These are phyloP conservation scores for Glycine tomentella DNA, from an alignment of 306 rosid genomes.

Conservation along the genomic window DNA sequence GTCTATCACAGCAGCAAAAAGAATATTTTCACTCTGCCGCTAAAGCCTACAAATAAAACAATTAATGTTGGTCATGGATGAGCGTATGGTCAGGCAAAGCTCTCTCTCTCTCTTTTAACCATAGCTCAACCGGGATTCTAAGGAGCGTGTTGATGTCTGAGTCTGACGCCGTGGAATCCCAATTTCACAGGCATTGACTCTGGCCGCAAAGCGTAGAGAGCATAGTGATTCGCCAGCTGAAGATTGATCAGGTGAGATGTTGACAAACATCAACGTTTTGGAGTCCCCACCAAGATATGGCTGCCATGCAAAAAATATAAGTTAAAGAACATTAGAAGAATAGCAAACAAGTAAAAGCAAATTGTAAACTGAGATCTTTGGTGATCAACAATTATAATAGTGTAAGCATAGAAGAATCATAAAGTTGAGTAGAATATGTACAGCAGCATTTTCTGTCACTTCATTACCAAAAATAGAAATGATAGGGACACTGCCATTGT, in stretches of 20 bases:
- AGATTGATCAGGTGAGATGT: conserved; percentile 85
- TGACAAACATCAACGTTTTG: conserved; percentile 91
- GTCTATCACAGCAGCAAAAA: conserved; percentile 24
- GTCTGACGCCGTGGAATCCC: conserved; percentile 87
- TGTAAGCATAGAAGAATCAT: background rate
- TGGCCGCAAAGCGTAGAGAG: conserved; percentile 89
- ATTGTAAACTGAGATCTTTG: background rate
- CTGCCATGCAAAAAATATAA: conserved; percentile 56
- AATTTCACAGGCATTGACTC: conserved; percentile 93
- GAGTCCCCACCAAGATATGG: conserved; percentile 98
- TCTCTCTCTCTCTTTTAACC: conserved; percentile 48
- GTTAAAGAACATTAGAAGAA: background rate
- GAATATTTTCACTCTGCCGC: background rate
- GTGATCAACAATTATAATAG: background rate
- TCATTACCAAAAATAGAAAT: background rate
- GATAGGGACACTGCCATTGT: background rate
- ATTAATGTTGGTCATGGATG: conserved; percentile 14
- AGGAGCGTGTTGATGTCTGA: conserved; percentile 58
- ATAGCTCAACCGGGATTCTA: conserved; percentile 69
- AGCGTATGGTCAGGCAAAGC: conserved; percentile 27
- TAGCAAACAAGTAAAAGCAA: background rate
- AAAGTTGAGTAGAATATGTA: background rate
- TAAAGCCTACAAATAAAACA: conserved; percentile 2
- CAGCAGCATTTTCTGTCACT: background rate
- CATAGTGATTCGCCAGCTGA: conserved; percentile 86